These are phyloP conservation scores for Vigna nakashimae DNA, from an alignment of 306 rosid genomes.

Conservation along the genomic window DNA sequence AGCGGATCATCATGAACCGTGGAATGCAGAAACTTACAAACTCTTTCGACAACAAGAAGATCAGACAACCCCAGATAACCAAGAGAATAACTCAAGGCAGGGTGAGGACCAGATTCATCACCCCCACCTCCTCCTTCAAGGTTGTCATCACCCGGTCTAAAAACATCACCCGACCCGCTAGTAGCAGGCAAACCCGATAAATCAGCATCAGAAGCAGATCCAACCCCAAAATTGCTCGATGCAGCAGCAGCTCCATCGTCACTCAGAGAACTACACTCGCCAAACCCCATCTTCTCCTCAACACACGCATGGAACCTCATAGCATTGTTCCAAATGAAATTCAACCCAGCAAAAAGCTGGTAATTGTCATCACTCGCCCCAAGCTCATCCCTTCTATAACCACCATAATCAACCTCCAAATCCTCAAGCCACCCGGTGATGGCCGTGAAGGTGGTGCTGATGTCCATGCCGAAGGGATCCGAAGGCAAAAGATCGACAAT, in stretches of 20 bases:
- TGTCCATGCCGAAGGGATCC: constrained; percentile 88
- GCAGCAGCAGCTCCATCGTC: constrained; percentile 47
- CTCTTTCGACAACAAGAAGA: constrained; percentile 72
- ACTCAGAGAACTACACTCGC: constrained; percentile 47
- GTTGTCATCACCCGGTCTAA: no score
- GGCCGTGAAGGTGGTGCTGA: constrained; percentile 66
- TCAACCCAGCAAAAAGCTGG: constrained; percentile 69
- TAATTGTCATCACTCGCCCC: constrained; percentile 52
- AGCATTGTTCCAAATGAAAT: constrained; percentile 70
- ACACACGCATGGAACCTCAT: constrained; percentile 57
- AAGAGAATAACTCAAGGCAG: constrained; percentile 62
- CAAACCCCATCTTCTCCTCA: constrained; percentile 47
- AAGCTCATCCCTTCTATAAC: constrained; percentile 54
- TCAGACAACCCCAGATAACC: constrained; percentile 68
- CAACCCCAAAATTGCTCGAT: constrained; percentile 45
- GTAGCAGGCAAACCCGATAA: constrained; percentile 31
- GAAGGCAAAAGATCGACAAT: constrained; percentile 88
- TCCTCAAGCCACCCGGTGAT: constrained; percentile 87
- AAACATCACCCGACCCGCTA: constrained; percentile 38
- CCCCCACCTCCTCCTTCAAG: not conserved
- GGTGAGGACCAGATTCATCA: constrained; percentile 60
- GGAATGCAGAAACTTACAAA: constrained; percentile 69
- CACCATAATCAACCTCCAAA: constrained; percentile 70
- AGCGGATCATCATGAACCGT: constrained; percentile 67
- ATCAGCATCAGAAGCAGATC: constrained; percentile 47